Conservation (phyloP, 306 rosid species). For the Prunus kanzakura region DNA sequence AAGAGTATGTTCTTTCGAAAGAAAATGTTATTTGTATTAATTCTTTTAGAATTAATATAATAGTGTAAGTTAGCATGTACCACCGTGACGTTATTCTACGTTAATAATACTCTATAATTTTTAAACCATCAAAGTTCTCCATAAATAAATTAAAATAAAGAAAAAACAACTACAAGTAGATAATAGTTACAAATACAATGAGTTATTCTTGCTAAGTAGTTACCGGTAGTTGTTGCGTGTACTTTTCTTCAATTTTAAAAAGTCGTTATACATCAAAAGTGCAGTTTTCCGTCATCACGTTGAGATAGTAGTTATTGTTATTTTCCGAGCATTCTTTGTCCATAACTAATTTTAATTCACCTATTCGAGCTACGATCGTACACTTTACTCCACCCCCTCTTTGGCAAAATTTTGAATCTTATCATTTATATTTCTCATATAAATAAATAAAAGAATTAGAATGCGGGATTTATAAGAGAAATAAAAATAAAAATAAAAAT, state of each 20-base stretch:
- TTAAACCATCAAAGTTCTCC: no score
- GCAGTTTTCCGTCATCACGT: rapidly evolving
- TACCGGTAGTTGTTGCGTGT: not conserved
- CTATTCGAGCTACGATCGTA: not conserved
- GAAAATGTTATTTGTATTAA: not conserved
- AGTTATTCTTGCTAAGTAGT: not conserved
- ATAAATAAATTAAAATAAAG: not conserved
- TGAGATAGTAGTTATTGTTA: not conserved
- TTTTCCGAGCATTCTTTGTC: rapidly evolving
- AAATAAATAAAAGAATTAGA: no score
- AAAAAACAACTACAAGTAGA: not conserved
- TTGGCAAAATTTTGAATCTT: no score
- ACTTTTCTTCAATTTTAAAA: not conserved
- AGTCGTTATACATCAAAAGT: not conserved
- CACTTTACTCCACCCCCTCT: not conserved
- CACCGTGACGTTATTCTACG: not conserved
- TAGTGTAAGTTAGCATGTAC: not conserved
- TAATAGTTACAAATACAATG: not conserved
- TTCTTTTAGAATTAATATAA: not conserved
- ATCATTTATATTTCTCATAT: no score
- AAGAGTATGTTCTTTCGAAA: not conserved
- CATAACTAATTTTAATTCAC: not conserved
- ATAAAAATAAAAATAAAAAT: not conserved
- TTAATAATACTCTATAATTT: not conserved
- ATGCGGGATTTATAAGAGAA: no score